Conservation (phyloP, 768 basidiomycete species). For the Lepiota subincarnata region DNA sequence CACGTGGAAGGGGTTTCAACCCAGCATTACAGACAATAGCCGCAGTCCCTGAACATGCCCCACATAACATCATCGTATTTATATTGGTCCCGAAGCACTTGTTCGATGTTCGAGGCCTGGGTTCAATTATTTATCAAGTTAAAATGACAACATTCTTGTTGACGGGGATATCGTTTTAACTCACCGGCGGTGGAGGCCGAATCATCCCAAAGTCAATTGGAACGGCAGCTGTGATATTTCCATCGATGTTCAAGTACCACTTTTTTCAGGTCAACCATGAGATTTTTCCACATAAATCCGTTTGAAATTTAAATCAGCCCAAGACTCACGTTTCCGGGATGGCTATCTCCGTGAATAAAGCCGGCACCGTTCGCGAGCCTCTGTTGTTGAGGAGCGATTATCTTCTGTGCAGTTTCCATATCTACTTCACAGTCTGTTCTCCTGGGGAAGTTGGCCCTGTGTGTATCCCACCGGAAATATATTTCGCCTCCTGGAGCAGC, state of each 20-base stretch:
- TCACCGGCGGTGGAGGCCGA: neutral
- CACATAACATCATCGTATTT: too few relatives aligned
- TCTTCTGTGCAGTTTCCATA: neutral
- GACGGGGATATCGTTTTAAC: neutral
- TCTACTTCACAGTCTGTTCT: slow-evolving; percentile 2
- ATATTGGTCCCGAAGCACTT: too few relatives aligned
- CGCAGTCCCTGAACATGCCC: too few relatives aligned
- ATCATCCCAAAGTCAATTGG: neutral
- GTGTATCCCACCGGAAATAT: neutral
- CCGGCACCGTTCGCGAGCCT: too few relatives aligned
- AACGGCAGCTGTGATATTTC: neutral
- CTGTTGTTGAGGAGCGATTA: too few relatives aligned
- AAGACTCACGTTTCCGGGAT: neutral
- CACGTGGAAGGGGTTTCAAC: too few relatives aligned
- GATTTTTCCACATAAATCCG: too few relatives aligned
- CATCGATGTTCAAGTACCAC: neutral
- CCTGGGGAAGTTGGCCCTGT: neutral
- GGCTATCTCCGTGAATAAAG: neutral
- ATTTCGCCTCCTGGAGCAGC: slow-evolving; percentile 3
- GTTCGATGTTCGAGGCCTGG: too few relatives aligned
- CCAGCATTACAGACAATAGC: too few relatives aligned
- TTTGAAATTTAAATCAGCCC: too few relatives aligned
- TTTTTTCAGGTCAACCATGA: neutral
- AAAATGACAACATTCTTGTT: too few relatives aligned
- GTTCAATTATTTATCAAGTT: too few relatives aligned